Base-by-base conservation (phyloP, 192 early-diverging fungal genomes). In the Rhizophagus clarus region DNA sequence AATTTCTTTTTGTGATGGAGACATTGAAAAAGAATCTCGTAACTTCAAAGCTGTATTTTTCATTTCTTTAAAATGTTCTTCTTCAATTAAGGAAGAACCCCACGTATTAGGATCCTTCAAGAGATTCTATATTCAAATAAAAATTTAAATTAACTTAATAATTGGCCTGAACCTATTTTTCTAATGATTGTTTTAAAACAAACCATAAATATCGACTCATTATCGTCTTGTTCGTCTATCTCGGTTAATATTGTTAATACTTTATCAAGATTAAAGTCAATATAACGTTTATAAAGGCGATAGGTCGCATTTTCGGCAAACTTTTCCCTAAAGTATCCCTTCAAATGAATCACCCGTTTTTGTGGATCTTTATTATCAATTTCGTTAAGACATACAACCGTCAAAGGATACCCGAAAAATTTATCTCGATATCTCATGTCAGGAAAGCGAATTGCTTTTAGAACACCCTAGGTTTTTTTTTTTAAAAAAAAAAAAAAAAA, bases 71-170 rank as follows among this genome's bases (percentile, higher is more conserved):
- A 37, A 40, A 22, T 45, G 31, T 0, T 61, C 61, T 45, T 71
- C 28, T 1, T 73, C 75, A 0, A 79, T 78, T 17, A 76, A 31
- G 37, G 75, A 61, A n/a, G 61, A 60, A 6, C 85, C 85, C 87
- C 87, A 88, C 61, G 68, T 68, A 74, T 88, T 88, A 0, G 87
- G 87, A 79, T 86, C 61, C n/a, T 42, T 31, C 29, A 88, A 62
- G 3, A 86, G 17, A 62, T 80, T 72, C 87, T 88, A 75, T 45
- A 26, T 26, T 47, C 32, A 72, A 37, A n/a, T 40, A 72, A 72
- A 67, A 28, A 67, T 17, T 31, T 31, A 67, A 32, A 40, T 40
- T 3, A 64, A 31, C 15, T 64, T 28, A 64, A 64, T 31, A 29
- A 26, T 66, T n/a, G 31, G 24, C 2, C 1, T 1, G 0, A 47